phyloP scores from a whole-genome alignment of 2,329 filamentous ascomycete genomes.

The Clonostachys solani region DNA sequence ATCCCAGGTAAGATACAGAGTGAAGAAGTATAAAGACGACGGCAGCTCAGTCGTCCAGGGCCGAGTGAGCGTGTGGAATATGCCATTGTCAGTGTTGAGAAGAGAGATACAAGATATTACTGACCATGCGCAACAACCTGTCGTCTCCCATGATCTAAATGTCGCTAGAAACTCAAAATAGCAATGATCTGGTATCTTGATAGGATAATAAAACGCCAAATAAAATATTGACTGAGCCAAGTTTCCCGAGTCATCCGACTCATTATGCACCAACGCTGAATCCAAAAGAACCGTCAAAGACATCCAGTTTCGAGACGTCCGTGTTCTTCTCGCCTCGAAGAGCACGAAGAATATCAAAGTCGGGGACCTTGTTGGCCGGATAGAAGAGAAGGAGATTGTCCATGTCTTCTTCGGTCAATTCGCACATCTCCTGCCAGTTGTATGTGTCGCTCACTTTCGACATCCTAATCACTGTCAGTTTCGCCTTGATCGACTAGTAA shows the following conservation, averaged over 20 bases:
- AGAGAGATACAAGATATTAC: not conserved
- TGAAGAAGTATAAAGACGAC: not conserved
- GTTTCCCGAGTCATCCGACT: too few species aligned
- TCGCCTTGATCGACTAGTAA: not conserved
- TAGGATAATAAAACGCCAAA: too few species aligned
- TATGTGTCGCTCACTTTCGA: slow-evolving; percentile 85
- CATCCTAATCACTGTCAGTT: slow-evolving; percentile 59
- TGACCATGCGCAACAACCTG: too few species aligned
- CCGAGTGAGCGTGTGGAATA: not conserved
- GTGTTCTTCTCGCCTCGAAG: slow-evolving; percentile 41
- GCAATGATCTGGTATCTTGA: too few species aligned
- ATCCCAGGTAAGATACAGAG: slow-evolving; percentile 5
- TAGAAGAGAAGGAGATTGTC: slow-evolving; percentile 77
- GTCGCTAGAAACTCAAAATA: too few species aligned
- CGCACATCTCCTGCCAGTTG: slow-evolving; percentile 78
- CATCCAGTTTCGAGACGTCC: slow-evolving; percentile 39
- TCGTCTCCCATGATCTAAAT: too few species aligned
- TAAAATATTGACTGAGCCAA: too few species aligned
- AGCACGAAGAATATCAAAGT: slow-evolving; percentile 48
- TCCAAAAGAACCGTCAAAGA: slow-evolving; percentile 56
- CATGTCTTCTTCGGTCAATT: slow-evolving; percentile 82
- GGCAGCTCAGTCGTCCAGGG: not conserved
- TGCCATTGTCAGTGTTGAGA: not conserved
- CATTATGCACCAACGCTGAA: slow-evolving; percentile 43
- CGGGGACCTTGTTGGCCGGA: slow-evolving; percentile 47